Conservation (phyloP, 2,329 filamentous ascomycete species). For the Fusarium camptoceras region DNA sequence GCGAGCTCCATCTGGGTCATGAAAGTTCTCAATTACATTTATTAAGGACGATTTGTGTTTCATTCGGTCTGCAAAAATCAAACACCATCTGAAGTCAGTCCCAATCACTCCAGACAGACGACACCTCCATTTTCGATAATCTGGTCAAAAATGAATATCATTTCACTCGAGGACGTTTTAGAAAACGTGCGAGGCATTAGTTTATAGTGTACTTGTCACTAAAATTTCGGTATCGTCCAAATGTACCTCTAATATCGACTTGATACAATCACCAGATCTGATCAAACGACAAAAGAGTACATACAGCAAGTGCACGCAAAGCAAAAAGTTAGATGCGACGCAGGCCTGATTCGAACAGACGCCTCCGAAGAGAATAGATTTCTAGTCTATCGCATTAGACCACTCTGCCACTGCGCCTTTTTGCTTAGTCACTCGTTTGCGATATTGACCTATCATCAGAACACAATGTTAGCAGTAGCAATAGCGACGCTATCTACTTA, state of each 20-base stretch:
- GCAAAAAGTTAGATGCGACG: conserved; percentile 37
- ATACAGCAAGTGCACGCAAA: not conserved
- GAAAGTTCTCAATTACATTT: not conserved
- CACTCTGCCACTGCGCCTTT: conserved; percentile 32
- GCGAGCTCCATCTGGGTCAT: not conserved
- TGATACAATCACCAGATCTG: not conserved
- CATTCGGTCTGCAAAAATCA: not conserved
- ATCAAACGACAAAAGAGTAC: not conserved
- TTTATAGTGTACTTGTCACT: not conserved
- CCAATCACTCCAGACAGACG: not conserved
- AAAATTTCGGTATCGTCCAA: not conserved
- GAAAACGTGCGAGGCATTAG: not conserved
- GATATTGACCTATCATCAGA: rapidly evolving
- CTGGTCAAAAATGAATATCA: not conserved
- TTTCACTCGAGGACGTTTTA: not conserved
- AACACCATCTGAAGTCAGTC: not conserved
- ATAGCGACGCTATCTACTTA: not conserved
- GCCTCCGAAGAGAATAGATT: conserved; percentile 34
- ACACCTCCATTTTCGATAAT: rapidly evolving
- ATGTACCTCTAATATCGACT: not conserved
- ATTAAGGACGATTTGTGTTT: not conserved
- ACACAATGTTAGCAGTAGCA: too few relatives aligned
- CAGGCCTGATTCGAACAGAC: conserved; percentile 33
- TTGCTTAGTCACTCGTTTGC: not conserved
- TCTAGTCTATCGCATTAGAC: conserved; percentile 35